A percentile compares a stretch with the other conserved stretches of the same genome.
Evolutionary conservation across 225 moss, liverwort and hornwort genomes (phyloP).

Genomic region (Pseudoscleropodium purum): DNA sequence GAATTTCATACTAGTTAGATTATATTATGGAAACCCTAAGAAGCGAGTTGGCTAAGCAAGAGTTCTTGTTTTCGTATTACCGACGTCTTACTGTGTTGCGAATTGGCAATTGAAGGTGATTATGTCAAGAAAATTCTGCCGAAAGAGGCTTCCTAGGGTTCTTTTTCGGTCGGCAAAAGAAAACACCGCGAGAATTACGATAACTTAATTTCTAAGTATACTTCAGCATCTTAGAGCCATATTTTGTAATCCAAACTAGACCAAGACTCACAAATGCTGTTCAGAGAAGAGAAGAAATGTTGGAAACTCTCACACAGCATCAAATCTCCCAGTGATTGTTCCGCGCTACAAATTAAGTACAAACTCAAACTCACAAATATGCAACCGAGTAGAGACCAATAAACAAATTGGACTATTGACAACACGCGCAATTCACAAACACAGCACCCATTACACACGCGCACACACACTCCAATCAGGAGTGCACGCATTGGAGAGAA

Average conservation of each 20-base stretch:
- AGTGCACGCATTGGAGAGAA: neutral
- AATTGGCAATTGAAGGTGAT: neutral
- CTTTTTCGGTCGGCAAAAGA: neutral
- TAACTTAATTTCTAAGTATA: neutral
- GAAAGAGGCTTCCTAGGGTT: neutral
- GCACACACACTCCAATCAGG: neutral
- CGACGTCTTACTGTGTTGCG: neutral
- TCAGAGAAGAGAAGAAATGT: neutral
- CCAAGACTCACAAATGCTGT: neutral
- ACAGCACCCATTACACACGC: neutral
- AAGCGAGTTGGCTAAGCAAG: neutral
- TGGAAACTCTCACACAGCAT: neutral
- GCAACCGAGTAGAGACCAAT: neutral
- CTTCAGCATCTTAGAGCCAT: neutral
- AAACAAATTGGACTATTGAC: neutral
- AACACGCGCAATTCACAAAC: neutral
- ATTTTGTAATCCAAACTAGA: neutral
- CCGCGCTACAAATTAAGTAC: neutral
- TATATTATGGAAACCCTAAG: neutral
- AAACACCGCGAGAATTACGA: neutral
- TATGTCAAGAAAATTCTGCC: neutral
- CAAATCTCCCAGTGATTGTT: neutral
- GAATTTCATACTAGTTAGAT: neutral
- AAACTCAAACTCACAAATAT: neutral
- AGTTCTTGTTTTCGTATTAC: neutral